Percentiles rank a stretch among this genome's conserved stretches.
phyloP scores from a whole-genome alignment of 495 filamentous ascomycete species.

The Stereocaulon alpinum region DNA sequence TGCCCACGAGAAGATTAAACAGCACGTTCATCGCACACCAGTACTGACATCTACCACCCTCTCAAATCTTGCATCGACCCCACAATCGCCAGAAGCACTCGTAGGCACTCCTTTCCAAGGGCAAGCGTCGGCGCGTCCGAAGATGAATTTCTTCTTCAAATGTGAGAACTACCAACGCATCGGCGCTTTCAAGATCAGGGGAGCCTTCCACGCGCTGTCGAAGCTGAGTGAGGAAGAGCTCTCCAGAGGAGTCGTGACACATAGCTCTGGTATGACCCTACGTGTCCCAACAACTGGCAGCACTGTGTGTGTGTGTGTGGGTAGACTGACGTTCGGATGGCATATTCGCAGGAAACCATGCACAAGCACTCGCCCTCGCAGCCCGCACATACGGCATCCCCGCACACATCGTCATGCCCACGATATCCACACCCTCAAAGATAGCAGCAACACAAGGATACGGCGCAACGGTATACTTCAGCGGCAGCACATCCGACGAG shows the following conservation, averaged over 20 bases:
- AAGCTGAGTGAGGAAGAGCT: slow-evolving; percentile 55
- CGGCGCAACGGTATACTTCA: slow-evolving; percentile 71
- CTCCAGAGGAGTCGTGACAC: slow-evolving; percentile 73
- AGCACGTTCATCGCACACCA: slow-evolving; percentile 73
- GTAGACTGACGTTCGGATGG: neutral
- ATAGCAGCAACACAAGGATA: slow-evolving; percentile 70
- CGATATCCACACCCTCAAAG: slow-evolving; percentile 71
- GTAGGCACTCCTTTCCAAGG: slow-evolving; percentile 49
- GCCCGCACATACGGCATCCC: slow-evolving; percentile 54
- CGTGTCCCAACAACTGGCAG: no score
- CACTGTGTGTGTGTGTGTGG: neutral
- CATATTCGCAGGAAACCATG: slow-evolving; percentile 65
- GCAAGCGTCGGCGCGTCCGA: slow-evolving; percentile 48
- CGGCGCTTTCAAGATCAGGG: slow-evolving; percentile 87
- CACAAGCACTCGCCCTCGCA: slow-evolving; percentile 85
- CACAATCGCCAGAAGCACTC: slow-evolving; percentile 44
- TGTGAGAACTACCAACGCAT: slow-evolving; percentile 89
- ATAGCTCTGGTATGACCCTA: slow-evolving; percentile 59
- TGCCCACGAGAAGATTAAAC: slow-evolving; percentile 62
- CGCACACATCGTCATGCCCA: slow-evolving; percentile 85
- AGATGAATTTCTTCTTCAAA: slow-evolving; percentile 80
- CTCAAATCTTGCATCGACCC: slow-evolving; percentile 60
- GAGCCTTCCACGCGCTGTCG: slow-evolving; percentile 80
- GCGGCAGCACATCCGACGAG: slow-evolving; percentile 68
- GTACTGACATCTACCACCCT: slow-evolving; percentile 70